phyloP scores from a whole-genome alignment of 768 basidiomycete genomes.

The Tricholoma matsutake region DNA sequence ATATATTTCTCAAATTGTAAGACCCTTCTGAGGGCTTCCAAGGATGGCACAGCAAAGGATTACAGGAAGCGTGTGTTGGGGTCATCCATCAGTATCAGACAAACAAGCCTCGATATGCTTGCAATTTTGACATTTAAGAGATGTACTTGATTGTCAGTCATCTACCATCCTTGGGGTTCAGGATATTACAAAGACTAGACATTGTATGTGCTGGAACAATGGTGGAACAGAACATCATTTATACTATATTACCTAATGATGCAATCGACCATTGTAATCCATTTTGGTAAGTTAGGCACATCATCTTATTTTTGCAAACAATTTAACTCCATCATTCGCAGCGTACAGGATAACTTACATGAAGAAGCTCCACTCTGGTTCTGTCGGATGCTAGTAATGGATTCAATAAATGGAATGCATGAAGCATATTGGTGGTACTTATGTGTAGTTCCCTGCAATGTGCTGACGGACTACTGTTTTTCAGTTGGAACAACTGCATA shows the following conservation, averaged over 20 bases:
- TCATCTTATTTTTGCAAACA: constrained; percentile 23
- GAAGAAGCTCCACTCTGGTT: constrained; percentile 65
- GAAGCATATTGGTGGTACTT: constrained; percentile 25
- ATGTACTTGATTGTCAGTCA: constrained; percentile 42
- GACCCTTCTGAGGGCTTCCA: constrained; percentile 67
- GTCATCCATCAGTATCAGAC: constrained; percentile 73
- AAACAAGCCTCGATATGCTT: constrained; percentile 43
- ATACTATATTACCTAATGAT: constrained; percentile 19
- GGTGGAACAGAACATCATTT: constrained; percentile 13
- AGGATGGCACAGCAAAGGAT: constrained; percentile 83
- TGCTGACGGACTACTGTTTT: neutral
- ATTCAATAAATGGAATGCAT: neutral
- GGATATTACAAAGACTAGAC: constrained; percentile 53
- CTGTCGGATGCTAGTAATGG: constrained; percentile 65
- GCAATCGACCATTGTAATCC: constrained; percentile 18
- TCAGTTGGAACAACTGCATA: constrained; percentile 24
- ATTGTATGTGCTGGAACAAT: constrained; percentile 31
- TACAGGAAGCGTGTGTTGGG: constrained; percentile 82
- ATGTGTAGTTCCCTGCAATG: constrained; percentile 45
- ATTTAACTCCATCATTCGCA: constrained; percentile 17
- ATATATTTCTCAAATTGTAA: constrained; percentile 84
- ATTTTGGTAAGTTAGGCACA: neutral
- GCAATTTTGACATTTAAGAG: constrained; percentile 7
- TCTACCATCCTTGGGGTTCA: constrained; percentile 50
- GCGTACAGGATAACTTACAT: constrained; percentile 38